Percentiles rank a stretch among this genome's conserved stretches.
These are phyloP conservation scores for Castanea mollissima DNA, from an alignment of 306 rosid genomes.

Conservation along the genomic window DNA sequence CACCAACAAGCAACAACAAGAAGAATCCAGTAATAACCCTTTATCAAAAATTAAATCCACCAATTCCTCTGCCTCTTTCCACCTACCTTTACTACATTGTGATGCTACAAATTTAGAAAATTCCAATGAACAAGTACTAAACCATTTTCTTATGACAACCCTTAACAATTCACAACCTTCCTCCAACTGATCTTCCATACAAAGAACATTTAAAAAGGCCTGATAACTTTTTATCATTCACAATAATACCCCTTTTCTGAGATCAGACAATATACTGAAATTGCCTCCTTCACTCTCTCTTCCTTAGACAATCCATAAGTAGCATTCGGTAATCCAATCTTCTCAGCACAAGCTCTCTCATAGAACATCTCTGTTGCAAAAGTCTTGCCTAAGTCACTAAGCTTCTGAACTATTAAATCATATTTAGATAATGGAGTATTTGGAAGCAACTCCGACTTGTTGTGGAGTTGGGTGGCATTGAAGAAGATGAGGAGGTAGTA, in stretches of 20 bases:
- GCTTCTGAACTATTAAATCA: neutral
- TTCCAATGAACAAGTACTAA: slow-evolving; percentile 27
- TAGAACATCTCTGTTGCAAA: slow-evolving; percentile 38
- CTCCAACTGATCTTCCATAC: slow-evolving; percentile 23
- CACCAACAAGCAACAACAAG: slow-evolving; percentile 31
- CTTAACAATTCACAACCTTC: slow-evolving; percentile 28
- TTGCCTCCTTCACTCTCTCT: slow-evolving; percentile 27
- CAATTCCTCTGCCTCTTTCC: slow-evolving; percentile 43
- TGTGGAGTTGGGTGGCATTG: too few species aligned
- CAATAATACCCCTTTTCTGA: slow-evolving; percentile 26
- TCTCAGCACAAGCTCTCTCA: slow-evolving; percentile 24
- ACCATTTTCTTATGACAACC: slow-evolving; percentile 39
- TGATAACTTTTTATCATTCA: slow-evolving; percentile 24
- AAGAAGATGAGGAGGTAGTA: too few species aligned
- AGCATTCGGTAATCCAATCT: slow-evolving; percentile 18
- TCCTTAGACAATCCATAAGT: slow-evolving; percentile 36
- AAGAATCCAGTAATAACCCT: slow-evolving; percentile 31
- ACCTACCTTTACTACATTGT: slow-evolving; percentile 23
- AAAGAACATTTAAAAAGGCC: slow-evolving; percentile 31
- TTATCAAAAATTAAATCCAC: slow-evolving; percentile 31
- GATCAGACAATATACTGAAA: slow-evolving; percentile 20
- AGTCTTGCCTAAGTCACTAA: slow-evolving; percentile 23
- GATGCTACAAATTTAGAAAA: slow-evolving; percentile 30
- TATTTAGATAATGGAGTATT: slow-evolving; percentile 8
- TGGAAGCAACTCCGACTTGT: slow-evolving; percentile 3